phyloP scores from a whole-genome alignment of 1,284 basidiomycete species.

The Marasmius tenuissimus region DNA sequence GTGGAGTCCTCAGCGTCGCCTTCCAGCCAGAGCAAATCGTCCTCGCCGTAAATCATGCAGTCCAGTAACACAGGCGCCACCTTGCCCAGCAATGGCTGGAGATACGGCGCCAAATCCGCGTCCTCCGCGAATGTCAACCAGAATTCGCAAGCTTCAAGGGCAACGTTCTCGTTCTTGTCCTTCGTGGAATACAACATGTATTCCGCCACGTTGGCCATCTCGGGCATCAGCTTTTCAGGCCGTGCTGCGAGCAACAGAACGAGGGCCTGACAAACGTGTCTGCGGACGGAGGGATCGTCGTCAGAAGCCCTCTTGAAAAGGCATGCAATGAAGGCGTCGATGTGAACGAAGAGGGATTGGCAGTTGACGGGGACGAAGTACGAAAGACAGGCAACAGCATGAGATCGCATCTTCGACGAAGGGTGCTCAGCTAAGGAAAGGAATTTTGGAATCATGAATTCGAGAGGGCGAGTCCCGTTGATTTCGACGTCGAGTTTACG shows the following conservation, averaged over 20 bases:
- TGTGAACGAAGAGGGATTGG: slow-evolving; percentile 84
- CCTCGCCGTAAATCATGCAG: slow-evolving; percentile 97
- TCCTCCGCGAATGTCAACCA: slow-evolving; percentile 99
- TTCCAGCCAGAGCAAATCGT: slow-evolving; percentile 94
- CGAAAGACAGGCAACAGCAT: slow-evolving; percentile 92
- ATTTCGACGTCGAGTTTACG: slow-evolving; percentile 94
- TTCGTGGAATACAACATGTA: slow-evolving; percentile 99
- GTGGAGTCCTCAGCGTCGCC: slow-evolving; percentile 89
- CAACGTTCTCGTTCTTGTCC: slow-evolving; percentile 94
- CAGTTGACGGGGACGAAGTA: slow-evolving; percentile 88
- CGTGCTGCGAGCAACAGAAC: slow-evolving; percentile 90
- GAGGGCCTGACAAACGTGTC: slow-evolving; percentile 95
- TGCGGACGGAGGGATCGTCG: slow-evolving; percentile 88
- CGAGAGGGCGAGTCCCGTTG: slow-evolving; percentile 82
- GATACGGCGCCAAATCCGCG: slow-evolving; percentile 78
- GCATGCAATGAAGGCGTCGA: slow-evolving; percentile 90
- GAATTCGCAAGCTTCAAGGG: slow-evolving; percentile 98
- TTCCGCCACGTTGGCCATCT: slow-evolving; percentile 94
- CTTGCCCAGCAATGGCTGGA: slow-evolving; percentile 83
- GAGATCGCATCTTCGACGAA: slow-evolving; percentile 86
- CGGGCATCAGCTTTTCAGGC: slow-evolving; percentile 95
- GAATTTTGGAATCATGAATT: slow-evolving; percentile 96
- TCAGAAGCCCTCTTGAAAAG: slow-evolving; percentile 96
- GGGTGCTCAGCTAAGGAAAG: slow-evolving; percentile 83
- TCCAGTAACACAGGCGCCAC: slow-evolving; percentile 93